Evolutionary conservation across 768 basidiomycete genomes (phyloP).

Genomic region (Tulasnella sp.): DNA sequence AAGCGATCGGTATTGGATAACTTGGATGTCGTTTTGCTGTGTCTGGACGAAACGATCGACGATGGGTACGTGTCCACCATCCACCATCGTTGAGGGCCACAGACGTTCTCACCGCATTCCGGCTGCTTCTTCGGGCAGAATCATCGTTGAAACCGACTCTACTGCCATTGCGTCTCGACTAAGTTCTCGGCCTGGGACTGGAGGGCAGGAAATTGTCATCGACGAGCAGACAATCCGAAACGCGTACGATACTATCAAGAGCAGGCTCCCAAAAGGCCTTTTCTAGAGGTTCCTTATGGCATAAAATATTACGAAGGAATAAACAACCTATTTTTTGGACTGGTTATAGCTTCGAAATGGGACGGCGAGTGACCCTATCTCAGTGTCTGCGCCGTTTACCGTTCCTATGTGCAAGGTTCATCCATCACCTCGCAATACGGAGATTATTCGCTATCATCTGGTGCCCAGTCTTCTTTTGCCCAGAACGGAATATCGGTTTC

Average conservation of each 20-base stretch:
- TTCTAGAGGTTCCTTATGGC: constrained; percentile 49
- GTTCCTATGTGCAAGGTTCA: too few species aligned
- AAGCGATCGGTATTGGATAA: constrained; percentile 94
- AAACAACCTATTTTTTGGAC: background rate
- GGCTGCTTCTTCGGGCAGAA: constrained; percentile 52
- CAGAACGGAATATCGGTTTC: constrained; percentile 89
- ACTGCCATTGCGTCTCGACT: constrained; percentile 95
- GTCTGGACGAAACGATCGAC: constrained; percentile 96
- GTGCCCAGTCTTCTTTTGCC: constrained; percentile 54
- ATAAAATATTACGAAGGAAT: constrained; percentile 6
- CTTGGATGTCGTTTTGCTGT: constrained; percentile 87
- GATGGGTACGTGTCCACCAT: constrained; percentile 74
- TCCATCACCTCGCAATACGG: background rate
- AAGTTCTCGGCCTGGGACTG: constrained; percentile 85
- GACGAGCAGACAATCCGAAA: constrained; percentile 96
- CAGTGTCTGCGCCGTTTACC: too few species aligned
- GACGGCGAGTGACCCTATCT: background rate
- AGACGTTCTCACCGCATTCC: background rate
- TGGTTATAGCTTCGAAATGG: background rate
- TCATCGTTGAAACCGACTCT: constrained; percentile 96
- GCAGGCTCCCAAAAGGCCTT: constrained; percentile 81
- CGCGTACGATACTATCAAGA: constrained; percentile 88
- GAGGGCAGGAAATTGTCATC: constrained; percentile 82
- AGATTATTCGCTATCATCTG: constrained; percentile 1
- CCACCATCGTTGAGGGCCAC: background rate